Conservation (phyloP, 768 basidiomycete species). For the Termitomyces sp. region DNA sequence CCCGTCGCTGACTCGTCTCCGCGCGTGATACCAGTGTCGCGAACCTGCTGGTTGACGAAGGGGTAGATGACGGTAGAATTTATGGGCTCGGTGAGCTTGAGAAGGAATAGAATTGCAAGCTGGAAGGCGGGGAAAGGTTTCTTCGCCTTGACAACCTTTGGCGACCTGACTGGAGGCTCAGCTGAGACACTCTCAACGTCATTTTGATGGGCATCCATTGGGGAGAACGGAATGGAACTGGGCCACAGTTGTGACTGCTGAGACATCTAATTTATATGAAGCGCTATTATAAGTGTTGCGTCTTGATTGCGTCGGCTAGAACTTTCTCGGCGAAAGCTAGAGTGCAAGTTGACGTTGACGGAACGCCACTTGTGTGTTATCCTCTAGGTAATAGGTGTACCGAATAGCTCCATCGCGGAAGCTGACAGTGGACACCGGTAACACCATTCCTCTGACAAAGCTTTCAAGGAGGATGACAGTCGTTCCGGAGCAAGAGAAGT, state of each 20-base stretch:
- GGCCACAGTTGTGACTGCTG: background rate
- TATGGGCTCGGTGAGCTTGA: constrained; percentile 33
- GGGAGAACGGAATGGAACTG: background rate
- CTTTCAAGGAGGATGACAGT: background rate
- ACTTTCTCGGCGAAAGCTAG: background rate
- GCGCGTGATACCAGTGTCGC: constrained; percentile 39
- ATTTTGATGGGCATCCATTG: constrained; percentile 9
- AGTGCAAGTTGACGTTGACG: background rate
- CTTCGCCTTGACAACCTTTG: constrained; percentile 5
- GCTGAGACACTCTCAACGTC: constrained; percentile 4
- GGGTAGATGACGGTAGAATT: constrained; percentile 40
- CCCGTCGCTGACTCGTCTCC: constrained; percentile 42
- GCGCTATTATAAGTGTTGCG: background rate
- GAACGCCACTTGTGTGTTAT: background rate
- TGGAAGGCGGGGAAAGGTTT: constrained; percentile 24
- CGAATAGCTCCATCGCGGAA: background rate
- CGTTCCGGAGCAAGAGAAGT: background rate
- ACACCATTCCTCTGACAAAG: too few species aligned
- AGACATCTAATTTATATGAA: background rate
- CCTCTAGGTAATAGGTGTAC: background rate
- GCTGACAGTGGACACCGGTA: background rate
- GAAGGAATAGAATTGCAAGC: constrained; percentile 31
- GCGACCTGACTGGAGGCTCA: background rate
- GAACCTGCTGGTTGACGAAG: constrained; percentile 42
- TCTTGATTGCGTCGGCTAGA: background rate